Evolutionary conservation across 2,329 filamentous ascomycete species (phyloP).

Genomic region (Claviceps cyperi): DNA sequence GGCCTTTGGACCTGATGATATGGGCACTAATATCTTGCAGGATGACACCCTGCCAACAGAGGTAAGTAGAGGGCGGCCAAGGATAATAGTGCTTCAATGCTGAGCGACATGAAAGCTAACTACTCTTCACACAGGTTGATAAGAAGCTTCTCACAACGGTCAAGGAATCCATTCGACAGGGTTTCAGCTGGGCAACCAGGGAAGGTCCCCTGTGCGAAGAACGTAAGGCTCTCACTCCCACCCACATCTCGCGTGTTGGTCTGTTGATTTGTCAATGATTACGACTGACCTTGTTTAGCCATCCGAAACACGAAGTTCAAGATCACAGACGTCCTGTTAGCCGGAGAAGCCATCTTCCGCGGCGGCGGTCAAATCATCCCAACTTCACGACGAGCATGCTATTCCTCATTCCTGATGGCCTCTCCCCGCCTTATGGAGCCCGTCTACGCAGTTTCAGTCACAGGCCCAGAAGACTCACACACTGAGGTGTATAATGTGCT

Average conservation of each 20-base stretch:
- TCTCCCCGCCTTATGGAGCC: constrained; percentile 95
- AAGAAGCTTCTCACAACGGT: constrained; percentile 79
- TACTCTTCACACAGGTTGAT: constrained; percentile 48
- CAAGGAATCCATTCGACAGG: constrained; percentile 84
- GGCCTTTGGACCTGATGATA: constrained; percentile 95
- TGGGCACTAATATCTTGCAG: constrained; percentile 86
- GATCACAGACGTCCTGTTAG: constrained; percentile 78
- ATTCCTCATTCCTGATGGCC: constrained; percentile 94
- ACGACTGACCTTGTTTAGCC: constrained; percentile 31
- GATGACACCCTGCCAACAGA: constrained; percentile 92
- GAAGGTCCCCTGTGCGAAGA: constrained; percentile 97
- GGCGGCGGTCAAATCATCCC: constrained; percentile 97
- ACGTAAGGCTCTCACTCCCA: constrained; percentile 43
- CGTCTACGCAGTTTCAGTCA: constrained; percentile 84
- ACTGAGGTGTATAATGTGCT: constrained; percentile 85
- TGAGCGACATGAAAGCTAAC: not conserved
- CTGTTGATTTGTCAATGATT: not conserved
- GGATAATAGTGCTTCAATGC: no score
- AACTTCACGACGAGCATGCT: constrained; percentile 81
- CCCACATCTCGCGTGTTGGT: not conserved
- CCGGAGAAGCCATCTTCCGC: constrained; percentile 81
- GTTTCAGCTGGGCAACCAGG: constrained; percentile 89
- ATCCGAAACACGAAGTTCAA: constrained; percentile 98
- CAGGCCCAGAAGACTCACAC: constrained; percentile 78
- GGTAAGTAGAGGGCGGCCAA: constrained; percentile 25